Evolutionary conservation across 345 rosid genomes (phyloP).

Genomic region (Sisymbrium altissimum): DNA sequence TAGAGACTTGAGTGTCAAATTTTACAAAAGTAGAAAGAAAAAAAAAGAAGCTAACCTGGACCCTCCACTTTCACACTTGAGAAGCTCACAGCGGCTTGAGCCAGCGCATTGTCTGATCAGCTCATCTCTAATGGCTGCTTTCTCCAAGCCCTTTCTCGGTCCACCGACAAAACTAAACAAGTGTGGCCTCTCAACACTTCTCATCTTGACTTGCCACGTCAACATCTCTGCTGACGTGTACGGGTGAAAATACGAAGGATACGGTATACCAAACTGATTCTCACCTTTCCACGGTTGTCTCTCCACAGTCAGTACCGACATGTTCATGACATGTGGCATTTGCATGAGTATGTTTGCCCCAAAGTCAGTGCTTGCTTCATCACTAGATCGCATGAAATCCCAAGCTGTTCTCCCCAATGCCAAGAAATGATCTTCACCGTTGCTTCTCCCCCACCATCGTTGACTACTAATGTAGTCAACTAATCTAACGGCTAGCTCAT

Average conservation of each 20-base stretch:
- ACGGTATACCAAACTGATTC: constrained; percentile 56
- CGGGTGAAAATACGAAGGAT: constrained; percentile 72
- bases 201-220: constrained; percentile 47
- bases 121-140: constrained; percentile 43
- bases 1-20: neutral
- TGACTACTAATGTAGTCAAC: constrained; percentile 25
- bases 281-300: constrained; percentile 39
- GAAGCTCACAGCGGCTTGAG: constrained; percentile 38
- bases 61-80: constrained; percentile 41
- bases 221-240: constrained; percentile 32
- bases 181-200: constrained; percentile 23
- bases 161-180: constrained; percentile 61
- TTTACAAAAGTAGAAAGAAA: neutral
- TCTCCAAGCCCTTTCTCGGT: constrained; percentile 32
- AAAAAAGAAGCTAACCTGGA: constrained; percentile 20
- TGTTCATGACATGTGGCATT: constrained; percentile 51
- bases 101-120: constrained; percentile 45
- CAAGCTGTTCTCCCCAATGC: constrained; percentile 51
- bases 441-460: constrained; percentile 47
- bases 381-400: constrained; percentile 44
- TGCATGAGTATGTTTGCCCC: constrained; percentile 46
- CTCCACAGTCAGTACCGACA: constrained; percentile 53
- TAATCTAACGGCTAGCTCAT: constrained; percentile 33
- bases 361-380: constrained; percentile 37
- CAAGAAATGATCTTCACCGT: constrained; percentile 60